A percentile compares a stretch with the other conserved stretches of the same genome.
Evolutionary conservation across 345 rosid species (phyloP).

Genomic region (Pistacia atlantica): DNA sequence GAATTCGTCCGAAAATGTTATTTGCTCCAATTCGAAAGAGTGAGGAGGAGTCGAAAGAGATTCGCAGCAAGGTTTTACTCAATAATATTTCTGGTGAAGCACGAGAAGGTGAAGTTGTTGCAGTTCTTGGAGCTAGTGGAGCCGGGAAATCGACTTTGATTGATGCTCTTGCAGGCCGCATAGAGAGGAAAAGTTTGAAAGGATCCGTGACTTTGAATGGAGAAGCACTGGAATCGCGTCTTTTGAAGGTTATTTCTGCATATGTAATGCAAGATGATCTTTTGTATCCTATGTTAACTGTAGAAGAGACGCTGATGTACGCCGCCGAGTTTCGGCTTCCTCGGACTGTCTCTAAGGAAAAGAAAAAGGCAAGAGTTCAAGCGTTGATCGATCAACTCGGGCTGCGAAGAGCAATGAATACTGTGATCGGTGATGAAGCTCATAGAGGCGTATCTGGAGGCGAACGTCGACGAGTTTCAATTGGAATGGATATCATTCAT

Average conservation of each 20-base stretch:
- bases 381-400: constrained; percentile 44
- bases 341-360: constrained; percentile 27
- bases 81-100: constrained; percentile 37
- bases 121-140: constrained; percentile 45
- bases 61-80: constrained; percentile 30
- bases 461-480: constrained; percentile 47
- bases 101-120: constrained; percentile 41
- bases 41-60: not conserved
- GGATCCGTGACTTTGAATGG: constrained; percentile 36
- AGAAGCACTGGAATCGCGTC: constrained; percentile 35
- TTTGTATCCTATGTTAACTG: constrained; percentile 41
- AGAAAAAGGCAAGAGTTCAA: constrained; percentile 35
- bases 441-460: constrained; percentile 48
- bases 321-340: constrained; percentile 45
- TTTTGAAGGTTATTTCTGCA: constrained; percentile 41
- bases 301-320: constrained; percentile 47
- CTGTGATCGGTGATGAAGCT: constrained; percentile 46
- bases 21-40: not conserved
- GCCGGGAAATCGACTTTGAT: constrained; percentile 46
- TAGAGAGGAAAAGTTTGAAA: constrained; percentile 32
- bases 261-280: constrained; percentile 50
- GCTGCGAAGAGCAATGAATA: constrained; percentile 35
- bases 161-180: constrained; percentile 40
- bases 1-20: not conserved
- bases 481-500: constrained; percentile 34